These are phyloP conservation scores for Astrothelium macrocarpum DNA, from an alignment of 495 filamentous ascomycete genomes.

Conservation along the genomic window DNA sequence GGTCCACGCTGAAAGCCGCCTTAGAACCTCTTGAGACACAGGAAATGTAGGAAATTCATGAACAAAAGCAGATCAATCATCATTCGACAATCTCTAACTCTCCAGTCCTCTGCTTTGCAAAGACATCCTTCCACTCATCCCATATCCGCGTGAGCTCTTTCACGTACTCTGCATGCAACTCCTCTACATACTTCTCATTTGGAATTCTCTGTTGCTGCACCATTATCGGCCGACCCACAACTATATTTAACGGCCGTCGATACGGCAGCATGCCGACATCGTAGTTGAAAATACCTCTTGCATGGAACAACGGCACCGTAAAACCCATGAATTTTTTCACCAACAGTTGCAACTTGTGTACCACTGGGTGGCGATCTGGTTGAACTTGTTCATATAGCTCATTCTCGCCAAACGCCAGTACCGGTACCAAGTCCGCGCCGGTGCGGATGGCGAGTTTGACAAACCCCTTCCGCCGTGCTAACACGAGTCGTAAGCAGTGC, in stretches of 20 bases:
- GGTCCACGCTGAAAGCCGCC: neutral
- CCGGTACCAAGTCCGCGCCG: constrained; percentile 84
- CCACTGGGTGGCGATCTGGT: constrained; percentile 55
- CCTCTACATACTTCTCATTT: constrained; percentile 65
- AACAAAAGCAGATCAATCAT: constrained; percentile 12
- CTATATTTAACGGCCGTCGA: constrained; percentile 72
- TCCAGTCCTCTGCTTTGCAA: constrained; percentile 57
- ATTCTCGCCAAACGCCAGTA: constrained; percentile 89
- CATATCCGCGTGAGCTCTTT: constrained; percentile 71
- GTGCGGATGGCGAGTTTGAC: constrained; percentile 85
- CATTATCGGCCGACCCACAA: constrained; percentile 71
- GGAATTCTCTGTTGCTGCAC: constrained; percentile 53
- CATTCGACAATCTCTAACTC: constrained; percentile 75
- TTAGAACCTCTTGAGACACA: neutral
- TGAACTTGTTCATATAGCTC: constrained; percentile 85
- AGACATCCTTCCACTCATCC: constrained; percentile 81
- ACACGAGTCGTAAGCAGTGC: constrained; percentile 58
- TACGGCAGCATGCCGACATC: constrained; percentile 95
- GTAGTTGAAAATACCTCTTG: constrained; percentile 82
- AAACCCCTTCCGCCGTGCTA: constrained; percentile 81
- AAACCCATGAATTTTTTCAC: constrained; percentile 83
- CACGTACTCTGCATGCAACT: constrained; percentile 70
- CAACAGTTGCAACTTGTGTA: constrained; percentile 68
- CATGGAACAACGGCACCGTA: constrained; percentile 79
- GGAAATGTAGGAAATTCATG: no score